These are phyloP conservation scores for Orobanche coerulescens DNA, from an alignment of 257 asterid species.

Conservation along the genomic window DNA sequence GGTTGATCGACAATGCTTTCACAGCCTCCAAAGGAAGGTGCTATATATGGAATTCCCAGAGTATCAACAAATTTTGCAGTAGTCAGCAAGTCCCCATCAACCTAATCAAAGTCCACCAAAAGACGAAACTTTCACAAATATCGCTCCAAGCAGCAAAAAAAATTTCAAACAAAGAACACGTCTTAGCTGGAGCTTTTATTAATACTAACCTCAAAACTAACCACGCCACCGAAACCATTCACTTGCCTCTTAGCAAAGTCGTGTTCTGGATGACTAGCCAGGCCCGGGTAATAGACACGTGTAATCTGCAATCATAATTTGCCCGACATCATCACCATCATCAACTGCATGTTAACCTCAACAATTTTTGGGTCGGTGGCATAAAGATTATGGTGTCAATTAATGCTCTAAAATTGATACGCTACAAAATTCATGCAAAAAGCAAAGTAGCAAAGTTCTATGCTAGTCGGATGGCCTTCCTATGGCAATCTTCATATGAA, in stretches of 20 bases:
- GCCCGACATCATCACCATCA: too few relatives aligned
- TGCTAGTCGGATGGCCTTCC: too few relatives aligned
- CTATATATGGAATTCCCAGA: constrained; percentile 70
- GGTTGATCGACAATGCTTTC: constrained; percentile 96
- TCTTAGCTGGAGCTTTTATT: not conserved
- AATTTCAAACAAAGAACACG: not conserved
- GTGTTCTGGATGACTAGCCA: constrained; percentile 81
- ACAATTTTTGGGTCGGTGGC: too few relatives aligned
- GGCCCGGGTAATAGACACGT: constrained; percentile 72
- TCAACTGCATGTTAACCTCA: too few relatives aligned
- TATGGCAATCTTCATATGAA: too few relatives aligned
- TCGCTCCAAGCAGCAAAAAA: not conserved
- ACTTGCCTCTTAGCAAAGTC: constrained; percentile 71
- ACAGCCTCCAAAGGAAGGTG: constrained; percentile 91
- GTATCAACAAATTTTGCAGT: constrained; percentile 77
- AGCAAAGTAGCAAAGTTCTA: too few relatives aligned
- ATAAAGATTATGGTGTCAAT: too few relatives aligned
- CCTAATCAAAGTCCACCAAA: constrained; percentile 27
- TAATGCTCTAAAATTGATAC: too few relatives aligned
- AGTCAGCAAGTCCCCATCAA: constrained; percentile 69
- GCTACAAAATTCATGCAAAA: too few relatives aligned
- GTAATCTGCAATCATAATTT: constrained; percentile 45
- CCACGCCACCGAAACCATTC: constrained; percentile 90
- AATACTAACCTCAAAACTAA: constrained; percentile 78
- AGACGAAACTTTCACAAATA: constrained; percentile 15